Evolutionary conservation across 2,329 filamentous ascomycete species (phyloP).

Genomic region (Hirsutella minnesotensis): DNA sequence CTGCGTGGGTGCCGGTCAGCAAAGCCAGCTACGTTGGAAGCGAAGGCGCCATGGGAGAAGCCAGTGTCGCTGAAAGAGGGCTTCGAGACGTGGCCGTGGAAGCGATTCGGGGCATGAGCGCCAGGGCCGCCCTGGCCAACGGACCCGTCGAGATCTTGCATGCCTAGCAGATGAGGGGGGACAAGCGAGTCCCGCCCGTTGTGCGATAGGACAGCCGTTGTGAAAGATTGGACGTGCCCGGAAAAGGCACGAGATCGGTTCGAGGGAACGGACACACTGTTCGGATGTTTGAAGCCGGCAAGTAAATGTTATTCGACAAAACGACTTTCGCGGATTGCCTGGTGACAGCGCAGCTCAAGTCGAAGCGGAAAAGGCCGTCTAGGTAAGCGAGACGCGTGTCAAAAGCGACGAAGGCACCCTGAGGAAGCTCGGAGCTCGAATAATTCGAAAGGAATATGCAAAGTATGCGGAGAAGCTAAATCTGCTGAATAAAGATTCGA

Average conservation of each 20-base stretch:
- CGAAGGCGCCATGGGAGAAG: slow-evolving; percentile 87
- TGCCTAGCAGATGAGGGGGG: slow-evolving; percentile 77
- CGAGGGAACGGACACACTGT: neutral
- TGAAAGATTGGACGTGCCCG: slow-evolving; percentile 51
- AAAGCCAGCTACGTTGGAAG: slow-evolving; percentile 75
- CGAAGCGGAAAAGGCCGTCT: neutral
- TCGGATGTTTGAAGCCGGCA: neutral
- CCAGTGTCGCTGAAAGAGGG: slow-evolving; percentile 74
- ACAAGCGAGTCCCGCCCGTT: slow-evolving; percentile 71
- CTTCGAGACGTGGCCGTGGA: slow-evolving; percentile 63
- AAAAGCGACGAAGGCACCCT: neutral
- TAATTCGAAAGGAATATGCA: neutral
- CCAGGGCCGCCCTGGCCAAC: slow-evolving; percentile 29
- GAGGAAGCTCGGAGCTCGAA: neutral
- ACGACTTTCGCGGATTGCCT: neutral
- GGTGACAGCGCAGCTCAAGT: neutral
- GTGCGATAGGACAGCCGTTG: slow-evolving; percentile 73
- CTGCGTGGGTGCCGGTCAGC: slow-evolving; percentile 77
- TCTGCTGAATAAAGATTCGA: slow-evolving; percentile 4
- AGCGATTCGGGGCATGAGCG: slow-evolving; percentile 46
- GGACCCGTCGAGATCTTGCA: slow-evolving; percentile 73
- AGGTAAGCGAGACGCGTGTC: neutral
- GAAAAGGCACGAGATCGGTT: slow-evolving; percentile 31
- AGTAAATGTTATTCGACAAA: slow-evolving; percentile 7
- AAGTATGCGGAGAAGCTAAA: slow-evolving; percentile 6